Evolutionary conservation across 179 eudicot genomes (phyloP).

Genomic region (Beta corolliflora): DNA sequence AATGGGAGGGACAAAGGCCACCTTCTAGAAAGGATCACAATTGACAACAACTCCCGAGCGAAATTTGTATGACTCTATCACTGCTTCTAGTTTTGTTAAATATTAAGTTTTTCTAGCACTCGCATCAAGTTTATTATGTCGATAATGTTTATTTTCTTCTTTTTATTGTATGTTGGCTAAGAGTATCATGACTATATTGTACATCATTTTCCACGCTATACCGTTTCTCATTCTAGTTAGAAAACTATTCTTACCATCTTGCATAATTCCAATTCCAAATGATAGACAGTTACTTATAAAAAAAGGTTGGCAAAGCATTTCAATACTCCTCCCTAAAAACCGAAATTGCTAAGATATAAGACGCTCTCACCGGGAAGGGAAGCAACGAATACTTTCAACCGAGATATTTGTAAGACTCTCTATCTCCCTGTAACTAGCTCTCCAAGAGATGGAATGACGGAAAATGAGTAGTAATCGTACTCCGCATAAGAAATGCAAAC

Average conservation of each 20-base stretch:
- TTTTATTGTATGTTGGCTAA: neutral
- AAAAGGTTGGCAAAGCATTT: slow-evolving; percentile 1
- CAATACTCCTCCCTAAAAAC: neutral
- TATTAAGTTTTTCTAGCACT: neutral
- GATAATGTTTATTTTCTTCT: neutral
- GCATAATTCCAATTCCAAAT: neutral
- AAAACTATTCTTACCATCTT: neutral
- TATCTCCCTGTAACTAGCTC: slow-evolving; percentile 83
- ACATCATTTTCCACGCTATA: neutral
- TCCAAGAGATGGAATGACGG: slow-evolving; percentile 75
- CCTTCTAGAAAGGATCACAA: too few relatives aligned
- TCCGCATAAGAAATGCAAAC: slow-evolving; percentile 38
- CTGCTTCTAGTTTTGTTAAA: too few relatives aligned
- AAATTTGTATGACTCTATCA: too few relatives aligned
- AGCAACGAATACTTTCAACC: slow-evolving; percentile 91
- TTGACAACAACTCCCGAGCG: too few relatives aligned
- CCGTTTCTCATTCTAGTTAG: neutral
- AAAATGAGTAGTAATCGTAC: slow-evolving; percentile 90
- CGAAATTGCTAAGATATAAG: neutral
- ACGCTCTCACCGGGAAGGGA: slow-evolving; percentile 70
- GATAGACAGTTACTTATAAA: neutral
- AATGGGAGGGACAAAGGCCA: too few relatives aligned
- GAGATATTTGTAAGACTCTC: slow-evolving; percentile 87
- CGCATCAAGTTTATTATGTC: neutral
- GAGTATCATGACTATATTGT: neutral